Evolutionary conservation across 75 land plant species (phyloP), one percentile per base, ranked within the genome.

Genomic region (Ceratopteris richardii): DNA sequence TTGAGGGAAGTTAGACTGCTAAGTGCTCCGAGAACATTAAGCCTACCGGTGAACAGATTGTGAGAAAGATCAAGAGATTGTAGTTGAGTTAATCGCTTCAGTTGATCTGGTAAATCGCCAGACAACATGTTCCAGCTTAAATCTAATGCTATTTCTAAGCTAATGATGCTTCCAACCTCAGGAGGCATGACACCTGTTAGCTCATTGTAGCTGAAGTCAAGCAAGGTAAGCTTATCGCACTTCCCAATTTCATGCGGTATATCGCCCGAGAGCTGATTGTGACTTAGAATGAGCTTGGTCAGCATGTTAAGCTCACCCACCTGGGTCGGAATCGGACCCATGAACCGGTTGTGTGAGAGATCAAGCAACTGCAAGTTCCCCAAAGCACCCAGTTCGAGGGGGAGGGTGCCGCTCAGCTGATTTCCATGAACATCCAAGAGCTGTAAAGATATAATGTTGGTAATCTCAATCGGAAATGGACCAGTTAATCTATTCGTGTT

Each of bases 351-450:
- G 22, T 73, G 37, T 48, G 87, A 82, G 17, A 90, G 73, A 56
- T 90, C 96, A 21, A 90, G 80, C 77, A 75, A 72, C 70, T 90
- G 84, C 36, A 90, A 63, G 40, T 80, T 73, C 23, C 73, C 70
- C 46, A 85, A 66, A n/a, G 69, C 59, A 0, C 82, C 78, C 27
- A 91, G 46, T 57, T 82, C 77, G 5, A 61, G 25, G 7, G 97
- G 97, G 4, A 92, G 73, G 48, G 74, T 63, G 13, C 90, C 98
- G 7, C 65, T 73, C 1, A 93, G 23, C 24, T 61, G 51, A 61
- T 93, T 93, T n/a, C 66, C 67, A 56, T 82, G 90, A 21, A 88
- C 73, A 64, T 93, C 98, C 26, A 93, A 67, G n/a, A 86, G 60
- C 68, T 82, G 78, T 28, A 90, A 63, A 50, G 81, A 74, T 1